Conservation (phyloP, 2,329 filamentous ascomycete species). For the Didymellaceae sp. region DNA sequence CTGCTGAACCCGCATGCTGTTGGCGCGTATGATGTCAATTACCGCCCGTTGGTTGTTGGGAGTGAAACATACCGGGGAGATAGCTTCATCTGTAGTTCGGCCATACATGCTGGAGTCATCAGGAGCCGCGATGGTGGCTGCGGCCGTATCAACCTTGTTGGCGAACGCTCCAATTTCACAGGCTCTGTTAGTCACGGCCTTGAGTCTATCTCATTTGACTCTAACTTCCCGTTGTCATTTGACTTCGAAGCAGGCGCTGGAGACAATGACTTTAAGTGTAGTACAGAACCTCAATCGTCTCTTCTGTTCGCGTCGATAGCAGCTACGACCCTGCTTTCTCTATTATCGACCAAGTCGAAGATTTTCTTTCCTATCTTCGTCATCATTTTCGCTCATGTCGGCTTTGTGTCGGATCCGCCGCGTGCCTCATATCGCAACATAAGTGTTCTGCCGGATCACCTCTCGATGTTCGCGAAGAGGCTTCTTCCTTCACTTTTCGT, state of each 20-base stretch:
- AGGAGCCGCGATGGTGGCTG: conserved; percentile 75
- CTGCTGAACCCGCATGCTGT: conserved; percentile 76
- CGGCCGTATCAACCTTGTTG: conserved; percentile 76
- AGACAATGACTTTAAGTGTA: conserved; percentile 68
- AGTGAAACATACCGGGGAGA: conserved; percentile 82
- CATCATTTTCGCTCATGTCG: conserved; percentile 85
- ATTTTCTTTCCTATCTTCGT: conserved; percentile 84
- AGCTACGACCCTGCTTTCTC: conserved; percentile 74
- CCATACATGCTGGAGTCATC: conserved; percentile 81
- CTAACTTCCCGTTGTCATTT: conserved; percentile 86
- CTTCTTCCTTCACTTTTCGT: conserved; percentile 87
- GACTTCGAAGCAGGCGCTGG: conserved; percentile 64
- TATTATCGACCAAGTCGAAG: conserved; percentile 77
- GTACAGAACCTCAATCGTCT: conserved; percentile 76
- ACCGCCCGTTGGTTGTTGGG: conserved; percentile 62
- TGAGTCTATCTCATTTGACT: conserved; percentile 77
- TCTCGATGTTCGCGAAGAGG: conserved; percentile 71
- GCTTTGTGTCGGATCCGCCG: conserved; percentile 85
- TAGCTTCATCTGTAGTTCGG: conserved; percentile 85
- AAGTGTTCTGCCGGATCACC: conserved; percentile 57
- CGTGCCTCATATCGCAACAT: conserved; percentile 59
- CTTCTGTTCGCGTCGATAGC: conserved; percentile 78
- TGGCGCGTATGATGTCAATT: conserved; percentile 68
- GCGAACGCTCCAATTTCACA: conserved; percentile 68
- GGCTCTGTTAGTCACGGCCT: conserved; percentile 73